These are phyloP conservation scores for Cordyceps javanica DNA, from an alignment of 2,329 filamentous ascomycete species.

Conservation along the genomic window DNA sequence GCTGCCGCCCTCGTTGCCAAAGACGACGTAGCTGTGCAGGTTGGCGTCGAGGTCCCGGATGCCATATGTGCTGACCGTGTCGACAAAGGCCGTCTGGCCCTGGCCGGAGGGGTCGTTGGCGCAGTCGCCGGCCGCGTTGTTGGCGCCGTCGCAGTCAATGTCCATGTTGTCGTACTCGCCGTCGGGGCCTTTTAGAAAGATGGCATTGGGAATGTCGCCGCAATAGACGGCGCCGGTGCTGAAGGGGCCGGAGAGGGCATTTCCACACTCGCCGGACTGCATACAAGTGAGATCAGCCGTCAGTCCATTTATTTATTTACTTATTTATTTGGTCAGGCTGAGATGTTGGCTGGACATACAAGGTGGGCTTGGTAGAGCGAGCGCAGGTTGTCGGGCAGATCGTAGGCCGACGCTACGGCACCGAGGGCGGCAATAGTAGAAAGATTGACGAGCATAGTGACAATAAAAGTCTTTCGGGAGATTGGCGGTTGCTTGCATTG, in stretches of 20 bases:
- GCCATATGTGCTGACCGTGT: conserved; percentile 25
- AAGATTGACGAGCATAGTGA: background rate
- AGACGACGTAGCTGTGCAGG: conserved; percentile 40
- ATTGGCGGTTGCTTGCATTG: too few species aligned
- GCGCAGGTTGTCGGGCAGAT: conserved; percentile 5
- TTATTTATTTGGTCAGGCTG: background rate
- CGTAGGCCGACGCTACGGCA: background rate
- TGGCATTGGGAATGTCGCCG: conserved; percentile 20
- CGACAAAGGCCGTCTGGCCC: conserved; percentile 35
- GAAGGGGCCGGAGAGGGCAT: background rate
- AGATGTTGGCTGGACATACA: background rate
- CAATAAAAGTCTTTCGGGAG: too few species aligned
- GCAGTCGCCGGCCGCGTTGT: conserved; percentile 31
- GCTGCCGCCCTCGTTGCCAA: conserved; percentile 28
- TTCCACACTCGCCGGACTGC: background rate
- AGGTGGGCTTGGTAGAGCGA: background rate
- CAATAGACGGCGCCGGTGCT: conserved; percentile 12
- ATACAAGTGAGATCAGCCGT: too few species aligned
- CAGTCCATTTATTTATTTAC: too few species aligned
- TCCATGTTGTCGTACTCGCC: conserved; percentile 39
- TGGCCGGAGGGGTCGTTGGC: conserved; percentile 29
- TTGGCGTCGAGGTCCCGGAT: conserved; percentile 35
- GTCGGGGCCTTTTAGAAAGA: conserved; percentile 35
- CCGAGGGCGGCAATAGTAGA: background rate
- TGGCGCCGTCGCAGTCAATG: conserved; percentile 43